A percentile compares a stretch with the other conserved stretches of the same genome.
Evolutionary conservation across 1,284 basidiomycete species (phyloP).

Genomic region (Ceratobasidium sp.): DNA sequence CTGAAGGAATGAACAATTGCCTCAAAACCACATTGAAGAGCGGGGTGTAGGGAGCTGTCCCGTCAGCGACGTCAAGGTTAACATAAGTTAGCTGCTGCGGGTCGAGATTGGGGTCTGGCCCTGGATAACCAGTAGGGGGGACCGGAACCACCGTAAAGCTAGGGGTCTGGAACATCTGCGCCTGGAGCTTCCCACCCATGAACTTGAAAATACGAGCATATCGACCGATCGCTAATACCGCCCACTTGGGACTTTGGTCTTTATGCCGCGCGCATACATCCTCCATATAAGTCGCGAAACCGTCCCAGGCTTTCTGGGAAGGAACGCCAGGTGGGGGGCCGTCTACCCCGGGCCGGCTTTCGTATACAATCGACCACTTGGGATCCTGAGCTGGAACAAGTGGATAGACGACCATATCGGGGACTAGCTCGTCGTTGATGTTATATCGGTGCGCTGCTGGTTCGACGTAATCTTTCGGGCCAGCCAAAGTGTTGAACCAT

Average conservation of each 20-base stretch:
- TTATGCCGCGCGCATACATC: not conserved
- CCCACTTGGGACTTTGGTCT: not conserved
- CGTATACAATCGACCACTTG: conserved; percentile 8
- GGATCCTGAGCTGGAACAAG: not conserved
- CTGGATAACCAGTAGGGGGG: no score
- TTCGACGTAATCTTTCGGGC: not conserved
- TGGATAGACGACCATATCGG: conserved; percentile 13
- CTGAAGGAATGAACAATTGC: no score
- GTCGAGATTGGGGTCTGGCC: no score
- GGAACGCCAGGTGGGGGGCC: not conserved
- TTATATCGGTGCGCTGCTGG: conserved; percentile 11
- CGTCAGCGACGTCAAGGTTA: no score
- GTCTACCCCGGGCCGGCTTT: not conserved
- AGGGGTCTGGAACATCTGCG: not conserved
- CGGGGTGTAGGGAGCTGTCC: no score
- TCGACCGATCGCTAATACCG: not conserved
- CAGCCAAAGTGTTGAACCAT: not conserved
- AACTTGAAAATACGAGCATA: conserved; percentile 2
- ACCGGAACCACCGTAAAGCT: not conserved
- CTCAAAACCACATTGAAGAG: no score
- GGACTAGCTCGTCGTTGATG: not conserved
- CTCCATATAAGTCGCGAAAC: not conserved
- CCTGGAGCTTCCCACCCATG: not conserved
- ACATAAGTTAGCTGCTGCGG: no score
- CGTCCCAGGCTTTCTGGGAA: not conserved